These are phyloP conservation scores for Tephrocybe sp. DNA, from an alignment of 768 basidiomycete species.

Conservation along the genomic window DNA sequence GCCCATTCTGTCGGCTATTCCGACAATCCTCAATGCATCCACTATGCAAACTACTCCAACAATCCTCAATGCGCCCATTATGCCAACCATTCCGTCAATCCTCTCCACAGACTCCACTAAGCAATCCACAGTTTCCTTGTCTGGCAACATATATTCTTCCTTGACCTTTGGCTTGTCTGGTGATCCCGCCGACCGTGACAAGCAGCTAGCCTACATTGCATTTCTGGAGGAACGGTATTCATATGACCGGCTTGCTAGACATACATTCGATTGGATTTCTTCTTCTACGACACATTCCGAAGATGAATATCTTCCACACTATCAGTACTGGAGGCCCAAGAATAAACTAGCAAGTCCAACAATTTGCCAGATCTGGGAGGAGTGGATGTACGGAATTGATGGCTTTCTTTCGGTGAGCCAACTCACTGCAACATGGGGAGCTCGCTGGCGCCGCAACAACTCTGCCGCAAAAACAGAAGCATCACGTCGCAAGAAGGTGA, in stretches of 20 bases:
- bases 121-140: neutral
- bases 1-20: too few relatives aligned
- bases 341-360: conserved; percentile 3
- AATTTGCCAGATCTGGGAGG: conserved; percentile 25
- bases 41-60: too few relatives aligned
- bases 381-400: too few relatives aligned
- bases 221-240: conserved; percentile 3
- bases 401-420: conserved; percentile 20
- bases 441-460: too few relatives aligned
- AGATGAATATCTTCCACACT: conserved; percentile 26
- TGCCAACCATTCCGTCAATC: too few relatives aligned
- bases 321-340: conserved; percentile 15
- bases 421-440: too few relatives aligned
- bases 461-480: conserved; percentile 20
- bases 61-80: too few relatives aligned
- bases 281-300: conserved; percentile 11
- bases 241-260: conserved; percentile 1
- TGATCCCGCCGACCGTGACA: neutral
- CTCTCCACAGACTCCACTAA: too few relatives aligned
- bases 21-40: too few relatives aligned
- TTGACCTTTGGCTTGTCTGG: conserved; percentile 3
- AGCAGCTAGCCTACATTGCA: conserved; percentile 1
- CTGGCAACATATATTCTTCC: neutral
- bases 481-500: conserved; percentile 19
- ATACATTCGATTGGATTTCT: conserved; percentile 24